Percentiles rank a stretch among this genome's conserved stretches.
Evolutionary conservation across 1,284 basidiomycete species (phyloP).

Genomic region (Laetiporus sulphureus): DNA sequence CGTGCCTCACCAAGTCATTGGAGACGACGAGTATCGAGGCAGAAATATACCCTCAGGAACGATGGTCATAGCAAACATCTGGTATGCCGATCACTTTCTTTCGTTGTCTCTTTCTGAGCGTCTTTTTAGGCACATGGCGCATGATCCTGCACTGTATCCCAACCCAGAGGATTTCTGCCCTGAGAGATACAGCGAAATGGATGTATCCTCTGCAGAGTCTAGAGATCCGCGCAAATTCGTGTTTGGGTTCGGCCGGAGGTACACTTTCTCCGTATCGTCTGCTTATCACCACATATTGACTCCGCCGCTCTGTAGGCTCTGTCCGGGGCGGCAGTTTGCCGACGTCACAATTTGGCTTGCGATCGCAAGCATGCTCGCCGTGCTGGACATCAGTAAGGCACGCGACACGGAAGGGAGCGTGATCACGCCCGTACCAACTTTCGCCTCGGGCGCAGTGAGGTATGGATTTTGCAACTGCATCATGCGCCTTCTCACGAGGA

Average conservation of each 20-base stretch:
- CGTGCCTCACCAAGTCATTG: slow-evolving; percentile 7
- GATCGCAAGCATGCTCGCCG: background rate
- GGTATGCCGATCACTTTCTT: background rate
- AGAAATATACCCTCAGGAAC: slow-evolving; percentile 11
- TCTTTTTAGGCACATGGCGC: slow-evolving; percentile 15
- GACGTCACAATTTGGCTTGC: background rate
- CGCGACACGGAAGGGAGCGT: background rate
- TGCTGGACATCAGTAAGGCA: background rate
- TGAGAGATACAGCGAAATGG: slow-evolving; percentile 6
- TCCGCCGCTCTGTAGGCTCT: background rate
- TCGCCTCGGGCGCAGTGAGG: background rate
- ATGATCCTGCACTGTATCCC: slow-evolving; percentile 15
- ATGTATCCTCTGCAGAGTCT: background rate
- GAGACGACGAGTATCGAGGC: slow-evolving; percentile 13
- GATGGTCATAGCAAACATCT: slow-evolving; percentile 10
- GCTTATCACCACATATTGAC: background rate
- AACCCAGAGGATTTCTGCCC: slow-evolving; percentile 20
- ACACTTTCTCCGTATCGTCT: too few relatives aligned
- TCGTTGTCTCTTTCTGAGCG: background rate
- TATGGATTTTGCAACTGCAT: too few relatives aligned
- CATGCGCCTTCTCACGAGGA: too few relatives aligned
- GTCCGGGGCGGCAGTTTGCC: slow-evolving; percentile 1
- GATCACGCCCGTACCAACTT: background rate
- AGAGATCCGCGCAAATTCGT: background rate
- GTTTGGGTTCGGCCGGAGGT: slow-evolving; percentile 19